Base-by-base conservation (phyloP, 345 rosid genomes). In the Kandelia obovata region DNA sequence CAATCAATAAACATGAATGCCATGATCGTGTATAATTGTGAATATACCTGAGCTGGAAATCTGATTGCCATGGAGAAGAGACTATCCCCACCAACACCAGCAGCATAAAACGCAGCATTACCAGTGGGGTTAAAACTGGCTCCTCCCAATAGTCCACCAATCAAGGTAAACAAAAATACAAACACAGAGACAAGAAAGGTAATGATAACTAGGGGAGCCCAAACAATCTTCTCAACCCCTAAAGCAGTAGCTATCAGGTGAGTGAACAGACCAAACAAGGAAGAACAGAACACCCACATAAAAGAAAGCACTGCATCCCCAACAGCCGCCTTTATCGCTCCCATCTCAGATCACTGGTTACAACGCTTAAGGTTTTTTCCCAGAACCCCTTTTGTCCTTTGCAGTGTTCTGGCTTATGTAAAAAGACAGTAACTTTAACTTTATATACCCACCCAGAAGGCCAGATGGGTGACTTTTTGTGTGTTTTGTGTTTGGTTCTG, bases 101-200 rank as follows among this genome's bases (percentile, higher is more conserved):
- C 97, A 6, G 95, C 88, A 62, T 90, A 92, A 73, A 96, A 88
- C 57, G 99, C 75, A 3, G 96, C 96, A 63, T 69, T 96, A 16
- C 84, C 96, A 5, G 91, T 86, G 49, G 99, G 98, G 69, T 92
- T 96, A 64, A 90, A 96, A 79, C 91, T 88, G 71, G 99, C 99
- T 2, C 99, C 99, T 58, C 99, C 97, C 16, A 96, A 83, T 49
- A 72, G 65, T 0, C 21, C 81, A 39, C 79, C 97, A 28, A 96
- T 83, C 32, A 86, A 68, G 20, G 61, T 76, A 58, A 92, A 92
- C 55, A 86, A 35, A 53, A 86, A 83, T 52, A 90, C 84, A 68
- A 88, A 92, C 61, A 83, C 77, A 35, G 89, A 95, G 65, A 95
- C 71, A 6, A 92, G 72, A n/a, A 71, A 25, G 10, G 87, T 89